Evolutionary conservation across 2,329 filamentous ascomycete genomes (phyloP).

Genomic region (Exophiala spinifera): DNA sequence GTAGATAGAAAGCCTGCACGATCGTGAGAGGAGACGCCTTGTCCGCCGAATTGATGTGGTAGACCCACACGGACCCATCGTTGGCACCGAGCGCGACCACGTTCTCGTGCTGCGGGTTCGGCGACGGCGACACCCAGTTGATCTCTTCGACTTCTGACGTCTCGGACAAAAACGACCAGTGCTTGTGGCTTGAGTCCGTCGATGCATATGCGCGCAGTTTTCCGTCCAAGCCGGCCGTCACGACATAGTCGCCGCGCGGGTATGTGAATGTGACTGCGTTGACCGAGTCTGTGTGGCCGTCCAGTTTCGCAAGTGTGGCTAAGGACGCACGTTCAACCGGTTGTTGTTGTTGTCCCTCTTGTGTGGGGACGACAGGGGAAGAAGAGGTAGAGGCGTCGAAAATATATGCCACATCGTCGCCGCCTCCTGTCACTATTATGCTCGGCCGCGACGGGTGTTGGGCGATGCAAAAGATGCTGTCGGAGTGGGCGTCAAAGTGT

Average conservation of each 20-base stretch:
- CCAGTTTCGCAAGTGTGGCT: slow-evolving; percentile 66
- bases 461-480: slow-evolving; percentile 92
- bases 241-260: slow-evolving; percentile 75
- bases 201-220: slow-evolving; percentile 68
- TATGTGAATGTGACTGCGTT: slow-evolving; percentile 82
- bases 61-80: slow-evolving; percentile 94
- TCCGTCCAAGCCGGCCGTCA: slow-evolving; percentile 87
- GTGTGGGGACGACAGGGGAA: slow-evolving; percentile 66
- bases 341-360: slow-evolving; percentile 33
- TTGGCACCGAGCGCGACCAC: slow-evolving; percentile 81
- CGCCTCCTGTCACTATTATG: slow-evolving; percentile 83
- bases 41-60: slow-evolving; percentile 71
- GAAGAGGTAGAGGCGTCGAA: slow-evolving; percentile 65
- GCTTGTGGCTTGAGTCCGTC: slow-evolving; percentile 46
- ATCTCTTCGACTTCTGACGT: slow-evolving; percentile 90
- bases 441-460: slow-evolving; percentile 78
- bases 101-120: slow-evolving; percentile 68
- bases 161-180: slow-evolving; percentile 68
- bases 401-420: slow-evolving; percentile 81
- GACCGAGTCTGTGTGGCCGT: slow-evolving; percentile 90
- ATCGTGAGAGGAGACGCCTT: slow-evolving; percentile 66
- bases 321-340: slow-evolving; percentile 58
- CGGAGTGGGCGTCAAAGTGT: slow-evolving; percentile 85
- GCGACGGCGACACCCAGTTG: slow-evolving; percentile 81
- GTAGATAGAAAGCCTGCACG: slow-evolving; percentile 86